These are phyloP conservation scores for Boletus sp. DNA, from an alignment of 768 basidiomycete species.

Conservation along the genomic window DNA sequence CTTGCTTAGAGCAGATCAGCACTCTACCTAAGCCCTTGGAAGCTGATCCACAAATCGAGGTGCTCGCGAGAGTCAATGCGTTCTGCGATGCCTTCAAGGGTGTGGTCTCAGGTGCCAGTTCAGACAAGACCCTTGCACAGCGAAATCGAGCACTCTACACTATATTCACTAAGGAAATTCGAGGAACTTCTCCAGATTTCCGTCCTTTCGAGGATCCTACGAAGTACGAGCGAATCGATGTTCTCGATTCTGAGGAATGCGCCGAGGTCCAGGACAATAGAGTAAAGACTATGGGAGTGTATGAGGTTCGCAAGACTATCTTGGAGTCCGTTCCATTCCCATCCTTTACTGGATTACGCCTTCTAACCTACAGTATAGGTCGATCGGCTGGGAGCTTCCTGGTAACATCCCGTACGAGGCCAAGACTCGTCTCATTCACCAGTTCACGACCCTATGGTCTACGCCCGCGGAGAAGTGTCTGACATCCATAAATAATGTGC, in stretches of 20 bases:
- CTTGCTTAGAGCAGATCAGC: conserved; percentile 34
- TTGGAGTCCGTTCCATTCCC: conserved; percentile 27
- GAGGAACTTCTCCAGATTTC: conserved; percentile 43
- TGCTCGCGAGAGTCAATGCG: conserved; percentile 41
- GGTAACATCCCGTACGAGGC: conserved; percentile 41
- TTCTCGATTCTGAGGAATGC: conserved; percentile 6
- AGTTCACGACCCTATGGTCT: conserved; percentile 37
- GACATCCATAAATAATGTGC: conserved; percentile 29
- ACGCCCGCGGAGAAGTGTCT: conserved; percentile 37
- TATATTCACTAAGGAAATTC: conserved; percentile 35
- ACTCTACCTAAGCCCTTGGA: conserved; percentile 40
- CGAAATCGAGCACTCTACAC: conserved; percentile 33
- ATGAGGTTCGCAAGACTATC: conserved; percentile 36
- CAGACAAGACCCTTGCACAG: conserved; percentile 39
- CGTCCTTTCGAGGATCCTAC: conserved; percentile 26
- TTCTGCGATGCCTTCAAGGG: conserved; percentile 44
- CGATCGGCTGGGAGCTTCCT: conserved; percentile 44
- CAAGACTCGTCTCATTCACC: conserved; percentile 36
- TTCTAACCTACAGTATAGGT: conserved; percentile 25
- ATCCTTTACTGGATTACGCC: background rate
- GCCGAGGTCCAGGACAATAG: background rate
- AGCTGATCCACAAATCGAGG: conserved; percentile 44
- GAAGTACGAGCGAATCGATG: conserved; percentile 10
- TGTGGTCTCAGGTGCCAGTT: conserved; percentile 32
- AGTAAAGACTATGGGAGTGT: conserved; percentile 28